Conservation (phyloP, 257 asterid genomes). For the Forsythia suspensa region DNA sequence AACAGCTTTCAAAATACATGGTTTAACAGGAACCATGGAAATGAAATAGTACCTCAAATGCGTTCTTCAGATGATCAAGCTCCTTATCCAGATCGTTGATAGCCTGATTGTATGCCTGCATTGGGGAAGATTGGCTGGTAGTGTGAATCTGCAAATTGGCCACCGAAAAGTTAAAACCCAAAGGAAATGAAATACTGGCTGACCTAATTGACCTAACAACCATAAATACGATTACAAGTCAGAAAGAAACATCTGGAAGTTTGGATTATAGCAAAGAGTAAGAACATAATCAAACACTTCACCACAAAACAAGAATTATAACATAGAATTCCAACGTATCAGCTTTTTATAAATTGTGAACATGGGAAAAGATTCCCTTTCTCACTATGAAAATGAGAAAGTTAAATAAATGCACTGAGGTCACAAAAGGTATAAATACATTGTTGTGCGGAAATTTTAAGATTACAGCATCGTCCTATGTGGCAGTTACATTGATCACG, state of each 20-base stretch:
- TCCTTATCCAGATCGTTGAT: constrained; percentile 94
- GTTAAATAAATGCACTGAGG: background rate
- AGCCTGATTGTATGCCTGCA: constrained; percentile 99
- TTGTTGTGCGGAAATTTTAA: background rate
- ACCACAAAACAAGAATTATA: background rate
- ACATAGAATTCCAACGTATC: background rate
- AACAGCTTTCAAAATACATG: background rate
- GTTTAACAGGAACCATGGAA: background rate
- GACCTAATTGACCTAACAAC: background rate
- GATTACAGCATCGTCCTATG: background rate
- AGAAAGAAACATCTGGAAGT: background rate
- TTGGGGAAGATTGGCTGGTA: constrained; percentile 92
- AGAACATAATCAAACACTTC: background rate
- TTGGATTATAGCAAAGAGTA: background rate
- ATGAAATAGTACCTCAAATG: constrained; percentile 58
- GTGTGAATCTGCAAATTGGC: constrained; percentile 73
- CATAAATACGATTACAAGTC: background rate
- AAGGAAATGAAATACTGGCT: background rate
- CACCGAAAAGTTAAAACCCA: constrained; percentile 15
- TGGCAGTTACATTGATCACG: background rate
- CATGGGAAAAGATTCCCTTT: background rate
- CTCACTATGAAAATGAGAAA: background rate
- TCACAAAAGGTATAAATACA: background rate
- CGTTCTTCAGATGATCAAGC: constrained; percentile 80
- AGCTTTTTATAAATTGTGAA: background rate